These are phyloP conservation scores for Alternaria ventricosa DNA, from an alignment of 2,329 filamentous ascomycete species.

Conservation along the genomic window DNA sequence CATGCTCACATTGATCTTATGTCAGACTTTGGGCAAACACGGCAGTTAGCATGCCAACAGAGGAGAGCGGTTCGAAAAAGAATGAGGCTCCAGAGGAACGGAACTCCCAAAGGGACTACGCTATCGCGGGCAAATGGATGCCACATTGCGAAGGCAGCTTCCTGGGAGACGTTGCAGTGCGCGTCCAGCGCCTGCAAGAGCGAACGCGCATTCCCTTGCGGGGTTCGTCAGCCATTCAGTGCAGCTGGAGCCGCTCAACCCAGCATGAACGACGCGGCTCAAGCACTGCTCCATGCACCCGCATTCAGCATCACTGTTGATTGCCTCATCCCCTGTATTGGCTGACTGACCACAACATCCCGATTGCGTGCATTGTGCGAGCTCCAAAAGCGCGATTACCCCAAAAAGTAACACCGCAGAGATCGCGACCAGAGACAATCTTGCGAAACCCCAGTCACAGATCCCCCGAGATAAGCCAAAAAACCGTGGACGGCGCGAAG, in stretches of 20 bases:
- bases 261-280: neutral
- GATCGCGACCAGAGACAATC: neutral
- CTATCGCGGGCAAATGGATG: neutral
- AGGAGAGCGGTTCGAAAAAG: neutral
- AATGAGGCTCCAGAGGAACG: neutral
- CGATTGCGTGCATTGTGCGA: neutral
- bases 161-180: neutral
- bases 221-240: neutral
- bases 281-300: neutral
- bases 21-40: neutral
- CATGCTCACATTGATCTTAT: neutral
- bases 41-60: neutral
- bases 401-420: neutral
- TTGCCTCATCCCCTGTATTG: neutral
- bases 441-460: neutral
- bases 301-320: neutral
- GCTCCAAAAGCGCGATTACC: neutral
- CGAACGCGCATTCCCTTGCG: neutral
- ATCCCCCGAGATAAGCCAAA: conserved; percentile 1
- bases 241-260: neutral
- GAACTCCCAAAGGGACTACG: neutral
- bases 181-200: neutral
- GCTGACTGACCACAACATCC: neutral
- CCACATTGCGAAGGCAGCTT: neutral
- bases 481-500: neutral